These are phyloP conservation scores for Diaporthe vaccinii DNA, from an alignment of 2,329 filamentous ascomycete genomes.

Conservation along the genomic window DNA sequence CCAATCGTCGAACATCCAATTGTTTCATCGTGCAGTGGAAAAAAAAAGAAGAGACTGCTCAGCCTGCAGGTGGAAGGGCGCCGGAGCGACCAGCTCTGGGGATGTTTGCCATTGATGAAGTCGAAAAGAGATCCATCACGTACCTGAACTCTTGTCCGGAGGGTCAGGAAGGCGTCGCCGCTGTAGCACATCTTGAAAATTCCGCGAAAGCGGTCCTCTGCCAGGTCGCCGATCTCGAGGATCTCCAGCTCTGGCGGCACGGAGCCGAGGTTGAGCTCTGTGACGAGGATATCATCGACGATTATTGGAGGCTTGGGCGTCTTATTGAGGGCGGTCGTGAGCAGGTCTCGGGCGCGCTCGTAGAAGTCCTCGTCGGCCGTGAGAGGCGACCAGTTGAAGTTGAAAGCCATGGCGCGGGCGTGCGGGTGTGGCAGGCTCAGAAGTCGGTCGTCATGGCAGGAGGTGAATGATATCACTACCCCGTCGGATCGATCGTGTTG, in stretches of 20 bases:
- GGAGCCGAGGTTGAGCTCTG: constrained; percentile 95
- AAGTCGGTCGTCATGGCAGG: constrained; percentile 50
- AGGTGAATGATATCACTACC: constrained; percentile 30
- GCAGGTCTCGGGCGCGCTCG: constrained; percentile 89
- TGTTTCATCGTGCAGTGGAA: not conserved
- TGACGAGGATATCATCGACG: constrained; percentile 98
- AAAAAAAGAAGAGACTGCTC: not conserved
- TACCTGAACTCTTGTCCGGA: constrained; percentile 95
- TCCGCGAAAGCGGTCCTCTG: constrained; percentile 95
- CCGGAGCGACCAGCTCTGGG: not conserved
- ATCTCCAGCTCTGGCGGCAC: constrained; percentile 97
- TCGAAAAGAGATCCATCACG: constrained; percentile 51
- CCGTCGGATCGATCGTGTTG: constrained; percentile 12
- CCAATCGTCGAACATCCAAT: constrained; percentile 5
- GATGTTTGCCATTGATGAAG: constrained; percentile 1
- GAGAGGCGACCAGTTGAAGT: constrained; percentile 99
- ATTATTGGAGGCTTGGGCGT: constrained; percentile 98
- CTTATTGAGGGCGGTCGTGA: constrained; percentile 97
- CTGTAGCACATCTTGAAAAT: constrained; percentile 99
- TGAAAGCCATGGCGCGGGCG: constrained; percentile 85
- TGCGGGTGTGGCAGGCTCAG: constrained; percentile 53
- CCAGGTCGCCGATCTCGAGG: constrained; percentile 95
- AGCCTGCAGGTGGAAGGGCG: not conserved
- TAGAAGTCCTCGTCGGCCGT: constrained; percentile 95
- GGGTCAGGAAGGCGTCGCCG: constrained; percentile 93